Base-by-base conservation (phyloP, 495 filamentous ascomycete species). In the Pseudoneurospora amorphoporcata region DNA sequence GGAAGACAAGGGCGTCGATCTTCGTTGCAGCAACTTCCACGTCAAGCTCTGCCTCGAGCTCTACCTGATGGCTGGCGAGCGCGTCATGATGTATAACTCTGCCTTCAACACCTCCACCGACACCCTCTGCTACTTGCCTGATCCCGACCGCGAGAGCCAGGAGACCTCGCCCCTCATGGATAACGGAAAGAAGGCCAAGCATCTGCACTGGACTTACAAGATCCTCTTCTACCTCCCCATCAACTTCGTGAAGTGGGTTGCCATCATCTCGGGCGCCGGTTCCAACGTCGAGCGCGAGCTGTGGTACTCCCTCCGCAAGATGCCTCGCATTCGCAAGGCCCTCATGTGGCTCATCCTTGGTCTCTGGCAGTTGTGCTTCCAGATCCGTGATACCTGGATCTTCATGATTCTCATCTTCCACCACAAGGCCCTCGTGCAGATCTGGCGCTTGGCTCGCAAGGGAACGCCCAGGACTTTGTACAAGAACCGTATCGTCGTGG, bases 241-340 rank as follows among this genome's bases (percentile, higher is more conserved):
- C 42, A 72, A 41, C 3, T 41, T 77, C 12, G 39, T 45, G n/a
- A 73, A 78, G 53, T 77, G 77, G 77, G n/a, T 72, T 2, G 77
- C 68, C 16, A 74, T 80, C 35, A 75, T 80, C 32, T 75, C 77
- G 0, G 74, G 75, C 3, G 78, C 70, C 3, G 72, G 74, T 8
- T 72, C 75, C 14, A 71, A 76, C 42, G 45, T 76, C 14, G 78
- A 79, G 41, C 68, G 78, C n/a, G 78, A 80, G 61, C 69, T 80
- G 2, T 79, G 74, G 71, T 76, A 77, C 45, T 41, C 71, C 1
- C 71, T 79, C 23, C 65, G 74, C 17, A 43, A 74, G 23, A 35
- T 68, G 41, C 58, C 43, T 12, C 61, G 39, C 23, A 61, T 72
- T 12, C 75, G 72, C 3, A 19, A 17, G 23, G 17, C 53, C 35